Conservation (phyloP, 2,329 filamentous ascomycete species). For the Bipolaris victoriae region DNA sequence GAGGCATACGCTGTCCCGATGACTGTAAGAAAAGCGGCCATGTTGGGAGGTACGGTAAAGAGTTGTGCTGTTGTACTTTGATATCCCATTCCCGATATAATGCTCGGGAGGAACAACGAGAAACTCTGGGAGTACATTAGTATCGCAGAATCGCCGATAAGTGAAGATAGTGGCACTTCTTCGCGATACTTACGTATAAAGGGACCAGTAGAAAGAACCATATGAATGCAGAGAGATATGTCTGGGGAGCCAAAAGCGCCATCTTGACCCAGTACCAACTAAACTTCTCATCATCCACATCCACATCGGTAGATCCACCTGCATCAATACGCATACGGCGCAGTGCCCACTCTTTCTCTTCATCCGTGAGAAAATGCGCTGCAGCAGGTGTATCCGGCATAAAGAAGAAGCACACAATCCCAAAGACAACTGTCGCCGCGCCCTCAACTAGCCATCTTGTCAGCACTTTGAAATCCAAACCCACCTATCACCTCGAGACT, state of each 20-base stretch:
- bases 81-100: constrained; percentile 49
- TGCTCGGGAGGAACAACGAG: constrained; percentile 50
- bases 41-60: constrained; percentile 50
- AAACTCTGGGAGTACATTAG: constrained; percentile 28
- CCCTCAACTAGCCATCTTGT: constrained; percentile 38
- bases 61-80: constrained; percentile 49
- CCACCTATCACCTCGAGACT: too few relatives aligned
- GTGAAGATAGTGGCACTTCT: background rate
- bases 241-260: constrained; percentile 42
- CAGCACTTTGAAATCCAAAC: constrained; percentile 20
- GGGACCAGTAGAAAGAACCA: constrained; percentile 52
- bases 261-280: constrained; percentile 52
- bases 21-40: constrained; percentile 50
- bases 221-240: constrained; percentile 48
- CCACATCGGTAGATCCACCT: constrained; percentile 28
- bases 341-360: constrained; percentile 36
- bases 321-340: constrained; percentile 39
- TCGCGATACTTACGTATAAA: constrained; percentile 45
- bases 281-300: constrained; percentile 49
- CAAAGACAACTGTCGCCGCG: constrained; percentile 41
- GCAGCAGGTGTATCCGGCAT: constrained; percentile 56
- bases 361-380: constrained; percentile 42
- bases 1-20: constrained; percentile 52
- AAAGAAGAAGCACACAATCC: constrained; percentile 57
- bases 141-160: constrained; percentile 3